Base-by-base conservation (phyloP, 164 flowering plant genomes). In the Magnolia changhungtana region DNA sequence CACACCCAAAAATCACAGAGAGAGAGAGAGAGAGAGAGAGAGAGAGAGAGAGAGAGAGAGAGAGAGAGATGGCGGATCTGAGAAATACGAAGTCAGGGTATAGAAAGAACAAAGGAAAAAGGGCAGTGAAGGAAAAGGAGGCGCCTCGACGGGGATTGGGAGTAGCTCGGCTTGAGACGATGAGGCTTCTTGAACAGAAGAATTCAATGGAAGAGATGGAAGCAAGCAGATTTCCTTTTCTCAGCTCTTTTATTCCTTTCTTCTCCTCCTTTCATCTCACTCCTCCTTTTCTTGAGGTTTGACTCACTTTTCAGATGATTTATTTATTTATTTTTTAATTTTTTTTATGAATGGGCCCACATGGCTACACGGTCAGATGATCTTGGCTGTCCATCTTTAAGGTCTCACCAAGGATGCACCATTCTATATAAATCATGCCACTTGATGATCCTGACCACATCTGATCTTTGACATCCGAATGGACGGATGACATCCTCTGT, bases 41-140 rank as follows among this genome's bases (percentile, higher is more conserved):
- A 37, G 45, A 37, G 45, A 37, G 67, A 64, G 67, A 64, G 67
- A 64, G 67, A 64, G 67, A 64, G 67, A 64, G 67, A 64, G 67
- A 64, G 67, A 64, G 67, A 64, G 24, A 64, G 21, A 64, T 21
- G 50, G 2, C 19, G 20, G 49, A 68, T 29, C 9, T 3, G 71
- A 29, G 50, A 31, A 37, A 68, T 11, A 27, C 19, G n/a, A 37
- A n/a, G n/a, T 5, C 11, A 37, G 27, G 9, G 50, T 29, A 7
- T 69, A 18, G n/a, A 37, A 69, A 29, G 71, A 68, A 37, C 50
- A 29, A n/a, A 29, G 8, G 71, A 16, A 69, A 37, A 37, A 37
- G 50, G 27, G 71, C n/a, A 7, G 71, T 49, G 16, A 69, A 37
- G 71, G 50, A 37, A 69, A 69, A 18, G 71, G 16, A 37, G 13